Percentiles rank a stretch among this genome's conserved stretches.
phyloP scores from a whole-genome alignment of 768 basidiomycete species.

The Russula abietina region DNA sequence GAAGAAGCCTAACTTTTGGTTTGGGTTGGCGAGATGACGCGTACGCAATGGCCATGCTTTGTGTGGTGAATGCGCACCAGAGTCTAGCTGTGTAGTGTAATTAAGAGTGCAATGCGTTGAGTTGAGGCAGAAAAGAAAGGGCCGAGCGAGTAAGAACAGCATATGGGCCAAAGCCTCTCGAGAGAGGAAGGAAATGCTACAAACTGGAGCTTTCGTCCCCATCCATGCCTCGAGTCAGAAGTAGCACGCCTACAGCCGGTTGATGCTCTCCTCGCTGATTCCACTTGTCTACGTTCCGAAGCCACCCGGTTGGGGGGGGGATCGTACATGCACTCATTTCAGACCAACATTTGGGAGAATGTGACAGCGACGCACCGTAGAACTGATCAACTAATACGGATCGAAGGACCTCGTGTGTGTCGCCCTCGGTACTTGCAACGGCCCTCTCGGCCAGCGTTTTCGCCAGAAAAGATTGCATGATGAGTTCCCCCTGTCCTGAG shows the following conservation, averaged over 20 bases:
- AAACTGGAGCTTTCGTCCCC: conserved; percentile 23
- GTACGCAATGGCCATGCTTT: conserved; percentile 76
- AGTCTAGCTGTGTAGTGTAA: conserved; percentile 46
- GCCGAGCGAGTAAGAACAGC: too few species aligned
- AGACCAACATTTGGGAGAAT: neutral
- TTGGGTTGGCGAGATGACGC: conserved; percentile 47
- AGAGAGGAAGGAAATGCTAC: conserved; percentile 1
- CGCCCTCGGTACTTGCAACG: conserved; percentile 37
- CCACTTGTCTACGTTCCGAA: conserved; percentile 32
- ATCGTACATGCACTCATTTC: neutral
- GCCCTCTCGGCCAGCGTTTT: conserved; percentile 43
- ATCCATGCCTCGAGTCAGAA: conserved; percentile 47
- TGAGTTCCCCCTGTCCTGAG: conserved; percentile 67
- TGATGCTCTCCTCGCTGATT: conserved; percentile 36
- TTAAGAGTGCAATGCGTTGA: too few species aligned
- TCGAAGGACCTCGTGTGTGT: conserved; percentile 52
- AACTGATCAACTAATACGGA: conserved; percentile 44
- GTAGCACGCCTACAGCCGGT: conserved; percentile 56
- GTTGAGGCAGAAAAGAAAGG: too few species aligned
- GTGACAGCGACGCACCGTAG: conserved; percentile 37
- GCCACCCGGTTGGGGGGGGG: neutral
- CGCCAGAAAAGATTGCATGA: conserved; percentile 53
- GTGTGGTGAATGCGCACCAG: conserved; percentile 81
- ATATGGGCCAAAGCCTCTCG: too few species aligned
- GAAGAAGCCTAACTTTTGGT: conserved; percentile 45